Conservation (phyloP, 805 yeast genomes). For the Starmera pachycereana region DNA sequence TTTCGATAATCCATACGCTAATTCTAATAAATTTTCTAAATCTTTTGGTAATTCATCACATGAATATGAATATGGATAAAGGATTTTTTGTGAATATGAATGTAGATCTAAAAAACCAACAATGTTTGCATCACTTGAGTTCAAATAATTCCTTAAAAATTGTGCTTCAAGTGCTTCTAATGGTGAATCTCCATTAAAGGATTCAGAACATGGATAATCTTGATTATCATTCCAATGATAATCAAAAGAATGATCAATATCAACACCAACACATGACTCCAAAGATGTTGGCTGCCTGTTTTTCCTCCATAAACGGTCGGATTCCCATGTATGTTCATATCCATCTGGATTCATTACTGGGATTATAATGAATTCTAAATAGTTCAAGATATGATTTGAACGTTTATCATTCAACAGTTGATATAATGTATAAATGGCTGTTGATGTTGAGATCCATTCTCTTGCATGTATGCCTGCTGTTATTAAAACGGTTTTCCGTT, state of each 20-base stretch:
- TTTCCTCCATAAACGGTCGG: conserved; percentile 81
- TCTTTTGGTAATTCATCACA: conserved; percentile 69
- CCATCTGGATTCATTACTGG: conserved; percentile 93
- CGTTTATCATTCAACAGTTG: conserved; percentile 33
- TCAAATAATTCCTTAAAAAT: conserved; percentile 36
- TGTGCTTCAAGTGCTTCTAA: conserved; percentile 56
- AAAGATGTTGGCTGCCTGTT: conserved; percentile 68
- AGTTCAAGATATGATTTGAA: conserved; percentile 37
- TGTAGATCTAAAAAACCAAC: conserved; percentile 77
- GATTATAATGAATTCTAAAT: conserved; percentile 62
- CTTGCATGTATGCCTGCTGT: conserved; percentile 86
- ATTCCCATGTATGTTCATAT: conserved; percentile 70
- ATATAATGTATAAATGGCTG: conserved; percentile 49
- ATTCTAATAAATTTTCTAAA: conserved; percentile 67
- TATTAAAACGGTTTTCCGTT: conserved; percentile 57
- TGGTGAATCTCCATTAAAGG: conserved; percentile 66
- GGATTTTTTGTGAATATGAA: conserved; percentile 74
- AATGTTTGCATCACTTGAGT: conserved; percentile 41
- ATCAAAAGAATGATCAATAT: conserved; percentile 76
- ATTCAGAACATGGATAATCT: conserved; percentile 69
- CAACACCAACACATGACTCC: conserved; percentile 70
- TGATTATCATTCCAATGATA: conserved; percentile 62
- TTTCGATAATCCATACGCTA: conserved; percentile 73
- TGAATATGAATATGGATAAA: conserved; percentile 76
- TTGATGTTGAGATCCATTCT: conserved; percentile 76